These are phyloP conservation scores for Blastocystis sp. DNA, from an alignment of 352 stramenopile species.

Conservation along the genomic window DNA sequence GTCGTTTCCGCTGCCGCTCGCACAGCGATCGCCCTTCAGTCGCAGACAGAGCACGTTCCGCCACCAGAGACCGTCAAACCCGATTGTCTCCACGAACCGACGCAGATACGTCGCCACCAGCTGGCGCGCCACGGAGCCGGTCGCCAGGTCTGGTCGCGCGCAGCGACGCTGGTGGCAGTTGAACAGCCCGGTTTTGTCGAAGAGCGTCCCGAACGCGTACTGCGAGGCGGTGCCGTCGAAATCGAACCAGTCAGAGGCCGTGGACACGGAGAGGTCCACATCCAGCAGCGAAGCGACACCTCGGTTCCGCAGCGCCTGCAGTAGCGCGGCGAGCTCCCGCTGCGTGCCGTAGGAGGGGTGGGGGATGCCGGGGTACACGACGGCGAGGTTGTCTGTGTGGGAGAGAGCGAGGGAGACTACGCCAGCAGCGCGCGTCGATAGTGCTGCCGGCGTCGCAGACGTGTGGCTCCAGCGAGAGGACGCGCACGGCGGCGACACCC, in stretches of 20 bases:
- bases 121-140: neutral
- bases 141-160: neutral
- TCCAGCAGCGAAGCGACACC: neutral
- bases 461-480: neutral
- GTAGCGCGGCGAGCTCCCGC: neutral
- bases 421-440: constrained; percentile 8
- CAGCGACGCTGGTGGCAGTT: neutral
- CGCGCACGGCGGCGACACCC: neutral
- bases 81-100: neutral
- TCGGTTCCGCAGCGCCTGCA: neutral
- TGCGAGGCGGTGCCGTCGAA: neutral
- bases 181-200: neutral
- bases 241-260: constrained; percentile 19
- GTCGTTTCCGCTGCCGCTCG: neutral
- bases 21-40: neutral
- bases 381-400: neutral
- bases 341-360: neutral
- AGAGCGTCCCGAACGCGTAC: neutral
- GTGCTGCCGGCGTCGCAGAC: neutral
- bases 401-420: too few species aligned
- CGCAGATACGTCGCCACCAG: neutral
- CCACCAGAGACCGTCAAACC: neutral
- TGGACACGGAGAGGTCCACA: neutral
- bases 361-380: constrained; percentile 19
- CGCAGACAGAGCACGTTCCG: constrained; percentile 6